Base-by-base conservation (phyloP, 2,329 filamentous ascomycete genomes). In the Diatrype stigma region DNA sequence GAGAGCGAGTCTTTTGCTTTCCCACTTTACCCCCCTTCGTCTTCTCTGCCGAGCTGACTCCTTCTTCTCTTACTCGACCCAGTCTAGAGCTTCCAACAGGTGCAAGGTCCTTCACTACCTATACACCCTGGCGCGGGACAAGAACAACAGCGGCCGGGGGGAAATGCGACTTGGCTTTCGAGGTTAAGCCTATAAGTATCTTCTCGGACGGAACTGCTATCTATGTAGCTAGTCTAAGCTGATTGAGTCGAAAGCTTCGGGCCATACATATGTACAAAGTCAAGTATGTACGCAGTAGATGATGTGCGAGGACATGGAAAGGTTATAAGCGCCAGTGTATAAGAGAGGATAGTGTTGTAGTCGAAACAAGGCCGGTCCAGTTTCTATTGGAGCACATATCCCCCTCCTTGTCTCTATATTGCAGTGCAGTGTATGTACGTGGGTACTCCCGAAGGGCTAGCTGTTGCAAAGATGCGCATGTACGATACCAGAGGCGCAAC, bases 381-480 rank as follows among this genome's bases (percentile, higher is more conserved):
- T 40, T 40, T 22, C 17, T 40, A 21, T 12, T 40, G 37, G 26
- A 30, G 10, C 26, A 30, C 10, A 30, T 30, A 30, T 30, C 26
- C 10, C 26, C 26, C 10, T 30, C 6, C 6, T 10, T 30, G 6
- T 10, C 26, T 30, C 5, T 30, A 30, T 30, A n/a, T n/a, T n/a
- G n/a, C n/a, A n/a, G 6, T 44, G 21, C 14, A 12, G 11, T 28
- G 40, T 44, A 44, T 44, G 22, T 17, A 23, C 14, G 12, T 44
- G 40, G 22, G 5, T 28, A 26, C 40, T 44, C 26, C 40, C 21
- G 37, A 44, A 17, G 11, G 16, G 21, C 40, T 44, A 23, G 21
- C 45, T 21, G 42, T 52, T 49, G 42, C 57, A 59, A n/a, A 53
- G 54, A 50, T 52, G 48, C 49, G 49, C 50, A 54, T 54, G 51